A percentile compares a stretch with the other conserved stretches of the same genome.
Evolutionary conservation across 176 grass and related monocot genomes (phyloP).

Genomic region (Aegilops longissima): DNA sequence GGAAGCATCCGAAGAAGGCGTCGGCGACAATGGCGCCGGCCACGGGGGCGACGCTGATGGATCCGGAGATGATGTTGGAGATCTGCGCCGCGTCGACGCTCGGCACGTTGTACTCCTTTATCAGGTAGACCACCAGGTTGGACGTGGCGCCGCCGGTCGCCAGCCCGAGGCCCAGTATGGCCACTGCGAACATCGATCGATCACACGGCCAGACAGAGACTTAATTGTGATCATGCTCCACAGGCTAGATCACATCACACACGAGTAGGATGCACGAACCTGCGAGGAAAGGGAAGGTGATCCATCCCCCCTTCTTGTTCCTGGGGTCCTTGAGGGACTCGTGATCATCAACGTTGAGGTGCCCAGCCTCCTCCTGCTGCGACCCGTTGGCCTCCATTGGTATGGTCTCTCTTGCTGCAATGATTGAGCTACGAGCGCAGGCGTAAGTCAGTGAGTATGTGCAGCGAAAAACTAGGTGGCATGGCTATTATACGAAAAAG

Average conservation of each 20-base stretch:
- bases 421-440: too few relatives aligned
- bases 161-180: conserved; percentile 40
- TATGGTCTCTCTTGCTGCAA: background rate
- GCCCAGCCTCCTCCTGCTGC: background rate
- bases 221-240: background rate
- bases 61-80: conserved; percentile 51
- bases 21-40: conserved; percentile 66
- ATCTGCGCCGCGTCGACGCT: conserved; percentile 77
- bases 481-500: too few relatives aligned
- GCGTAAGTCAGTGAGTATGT: too few relatives aligned
- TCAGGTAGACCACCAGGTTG: conserved; percentile 69
- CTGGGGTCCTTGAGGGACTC: conserved; percentile 33
- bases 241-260: background rate
- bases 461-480: background rate
- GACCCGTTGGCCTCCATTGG: conserved; percentile 10
- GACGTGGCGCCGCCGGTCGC: conserved; percentile 18
- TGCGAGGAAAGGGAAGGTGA: conserved; percentile 75
- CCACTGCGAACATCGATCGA: conserved; percentile 10
- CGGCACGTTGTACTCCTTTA: conserved; percentile 71
- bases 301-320: conserved; percentile 57
- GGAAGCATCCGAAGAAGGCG: conserved; percentile 71
- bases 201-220: too few relatives aligned
- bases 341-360: conserved; percentile 24
- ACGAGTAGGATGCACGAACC: conserved; percentile 26
- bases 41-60: conserved; percentile 56